Conservation (phyloP, 2,329 filamentous ascomycete genomes). For the Polychaeton citri region DNA sequence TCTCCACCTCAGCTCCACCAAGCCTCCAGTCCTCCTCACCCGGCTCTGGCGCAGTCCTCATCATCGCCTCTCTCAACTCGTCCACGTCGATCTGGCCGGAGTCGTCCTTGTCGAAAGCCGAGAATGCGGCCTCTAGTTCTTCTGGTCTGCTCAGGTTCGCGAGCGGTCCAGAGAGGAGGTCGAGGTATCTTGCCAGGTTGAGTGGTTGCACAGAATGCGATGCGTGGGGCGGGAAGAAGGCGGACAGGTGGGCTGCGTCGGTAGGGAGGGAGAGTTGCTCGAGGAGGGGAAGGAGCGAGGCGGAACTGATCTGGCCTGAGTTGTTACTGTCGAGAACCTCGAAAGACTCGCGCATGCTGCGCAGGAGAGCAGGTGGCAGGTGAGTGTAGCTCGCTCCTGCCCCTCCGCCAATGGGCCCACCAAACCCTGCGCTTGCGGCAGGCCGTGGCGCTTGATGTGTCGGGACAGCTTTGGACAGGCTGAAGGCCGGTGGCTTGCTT, state of each 20-base stretch:
- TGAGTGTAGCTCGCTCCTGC: slow-evolving; percentile 49
- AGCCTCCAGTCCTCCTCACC: slow-evolving; percentile 47
- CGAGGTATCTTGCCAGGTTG: slow-evolving; percentile 74
- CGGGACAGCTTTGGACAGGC: slow-evolving; percentile 9
- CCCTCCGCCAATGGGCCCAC: slow-evolving; percentile 3
- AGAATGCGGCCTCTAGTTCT: slow-evolving; percentile 80
- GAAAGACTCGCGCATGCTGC: slow-evolving; percentile 83
- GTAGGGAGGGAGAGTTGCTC: slow-evolving; percentile 62
- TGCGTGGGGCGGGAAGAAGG: slow-evolving; percentile 63
- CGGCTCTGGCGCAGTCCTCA: slow-evolving; percentile 67
- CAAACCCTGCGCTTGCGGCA: slow-evolving; percentile 4
- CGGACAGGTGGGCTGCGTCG: slow-evolving; percentile 50
- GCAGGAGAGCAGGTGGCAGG: slow-evolving; percentile 67
- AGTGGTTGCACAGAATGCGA: slow-evolving; percentile 37
- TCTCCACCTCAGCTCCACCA: slow-evolving; percentile 65
- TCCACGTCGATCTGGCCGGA: slow-evolving; percentile 79
- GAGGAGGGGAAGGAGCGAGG: slow-evolving; percentile 80
- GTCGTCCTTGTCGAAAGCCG: slow-evolving; percentile 91
- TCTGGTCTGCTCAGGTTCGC: slow-evolving; percentile 60
- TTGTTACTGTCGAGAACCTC: slow-evolving; percentile 85
- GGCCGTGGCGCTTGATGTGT: slow-evolving; percentile 1
- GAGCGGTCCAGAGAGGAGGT: slow-evolving; percentile 62
- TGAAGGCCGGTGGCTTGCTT: slow-evolving; percentile 22
- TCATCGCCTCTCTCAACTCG: slow-evolving; percentile 68
- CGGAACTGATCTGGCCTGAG: slow-evolving; percentile 66